These are phyloP conservation scores for Quercus lobata DNA, from an alignment of 331 rosid species.

Conservation along the genomic window DNA sequence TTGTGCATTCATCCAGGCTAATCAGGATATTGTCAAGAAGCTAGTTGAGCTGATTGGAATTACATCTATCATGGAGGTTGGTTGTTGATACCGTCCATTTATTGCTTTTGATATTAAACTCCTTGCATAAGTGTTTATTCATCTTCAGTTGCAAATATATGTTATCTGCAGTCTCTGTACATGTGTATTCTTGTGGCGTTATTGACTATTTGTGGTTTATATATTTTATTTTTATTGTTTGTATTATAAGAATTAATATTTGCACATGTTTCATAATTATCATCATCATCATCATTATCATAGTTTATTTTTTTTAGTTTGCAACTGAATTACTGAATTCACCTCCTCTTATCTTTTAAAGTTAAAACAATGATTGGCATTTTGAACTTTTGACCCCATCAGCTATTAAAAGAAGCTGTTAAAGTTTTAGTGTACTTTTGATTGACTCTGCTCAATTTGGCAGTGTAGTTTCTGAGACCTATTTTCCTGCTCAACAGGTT, in stretches of 20 bases:
- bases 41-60: slow-evolving; percentile 97
- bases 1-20: slow-evolving; percentile 51
- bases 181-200: background rate
- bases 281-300: too few relatives aligned
- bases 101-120: slow-evolving; percentile 19
- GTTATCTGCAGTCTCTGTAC: slow-evolving; percentile 14
- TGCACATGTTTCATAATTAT: background rate
- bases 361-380: background rate
- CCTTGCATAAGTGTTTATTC: background rate
- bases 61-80: slow-evolving; percentile 99
- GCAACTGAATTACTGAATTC: background rate
- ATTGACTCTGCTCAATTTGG: background rate
- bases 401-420: too few relatives aligned
- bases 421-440: background rate
- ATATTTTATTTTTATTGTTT: background rate
- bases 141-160: background rate
- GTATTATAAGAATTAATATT: background rate
- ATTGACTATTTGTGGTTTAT: background rate
- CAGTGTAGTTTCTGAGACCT: slow-evolving; percentile 1
- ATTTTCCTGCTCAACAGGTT: slow-evolving; percentile 47
- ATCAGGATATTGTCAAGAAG: slow-evolving; percentile 75
- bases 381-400: background rate
- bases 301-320: background rate
- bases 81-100: slow-evolving; percentile 30
- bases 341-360: background rate